These are phyloP conservation scores for Setaria viridis DNA, from an alignment of 202 grass and related monocot species.

Conservation along the genomic window DNA sequence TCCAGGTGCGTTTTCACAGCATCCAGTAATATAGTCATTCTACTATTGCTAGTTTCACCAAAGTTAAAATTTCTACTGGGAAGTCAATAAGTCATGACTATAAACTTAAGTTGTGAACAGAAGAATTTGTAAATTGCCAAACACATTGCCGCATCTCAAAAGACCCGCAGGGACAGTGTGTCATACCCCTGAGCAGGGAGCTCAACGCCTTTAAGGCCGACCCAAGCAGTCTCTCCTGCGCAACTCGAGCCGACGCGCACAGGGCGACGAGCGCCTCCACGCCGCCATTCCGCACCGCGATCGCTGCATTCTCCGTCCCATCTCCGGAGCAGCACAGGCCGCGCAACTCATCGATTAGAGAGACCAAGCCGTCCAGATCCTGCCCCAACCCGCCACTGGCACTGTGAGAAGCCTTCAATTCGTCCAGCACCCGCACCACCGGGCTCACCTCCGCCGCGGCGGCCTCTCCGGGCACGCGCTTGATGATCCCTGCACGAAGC, in stretches of 20 bases:
- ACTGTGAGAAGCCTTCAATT: constrained; percentile 58
- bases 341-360: constrained; percentile 60
- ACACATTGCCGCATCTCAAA: not conserved
- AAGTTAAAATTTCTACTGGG: not conserved
- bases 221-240: constrained; percentile 54
- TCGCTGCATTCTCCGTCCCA: constrained; percentile 63
- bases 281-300: constrained; percentile 72
- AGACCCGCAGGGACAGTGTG: not conserved
- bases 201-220: constrained; percentile 70
- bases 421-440: constrained; percentile 64
- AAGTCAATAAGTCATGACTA: not conserved
- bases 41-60: constrained; percentile 9
- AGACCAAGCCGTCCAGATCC: constrained; percentile 53
- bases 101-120: not conserved
- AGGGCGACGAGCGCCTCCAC: constrained; percentile 67
- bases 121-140: constrained; percentile 11
- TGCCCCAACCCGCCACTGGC: constrained; percentile 43
- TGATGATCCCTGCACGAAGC: constrained; percentile 75
- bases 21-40: constrained; percentile 1
- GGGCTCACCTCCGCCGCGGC: constrained; percentile 63
- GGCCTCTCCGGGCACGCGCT: constrained; percentile 72
- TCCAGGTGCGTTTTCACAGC: not conserved
- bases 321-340: constrained; percentile 66
- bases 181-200: constrained; percentile 77
- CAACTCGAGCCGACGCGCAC: constrained; percentile 65